phyloP scores from a whole-genome alignment of 352 stramenopile genomes.

The Phytophthora multivora region DNA sequence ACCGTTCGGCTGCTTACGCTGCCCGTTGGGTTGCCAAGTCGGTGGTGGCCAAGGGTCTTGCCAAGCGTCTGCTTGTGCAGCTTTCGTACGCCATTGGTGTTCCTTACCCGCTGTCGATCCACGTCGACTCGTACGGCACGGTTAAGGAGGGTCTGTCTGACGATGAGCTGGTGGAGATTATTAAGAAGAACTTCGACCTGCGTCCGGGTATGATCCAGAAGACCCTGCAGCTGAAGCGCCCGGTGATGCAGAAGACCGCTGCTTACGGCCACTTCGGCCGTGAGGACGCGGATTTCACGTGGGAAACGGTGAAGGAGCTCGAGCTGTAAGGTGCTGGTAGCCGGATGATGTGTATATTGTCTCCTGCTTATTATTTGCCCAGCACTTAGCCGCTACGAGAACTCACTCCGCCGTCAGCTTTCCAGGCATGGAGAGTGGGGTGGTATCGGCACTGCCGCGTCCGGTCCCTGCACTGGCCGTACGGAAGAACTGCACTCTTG shows the following conservation, averaged over 20 bases:
- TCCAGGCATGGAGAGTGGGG: conserved; percentile 36
- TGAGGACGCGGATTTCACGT: conserved; percentile 98
- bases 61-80: conserved; percentile 95
- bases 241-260: conserved; percentile 98
- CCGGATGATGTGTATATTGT: conserved; percentile 40
- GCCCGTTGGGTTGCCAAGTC: conserved; percentile 99
- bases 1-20: conserved; percentile 98
- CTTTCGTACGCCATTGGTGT: conserved; percentile 99
- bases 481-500: conserved; percentile 44
- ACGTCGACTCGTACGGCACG: conserved; percentile 99
- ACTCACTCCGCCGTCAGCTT: conserved; percentile 35
- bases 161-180: conserved; percentile 96
- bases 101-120: conserved; percentile 96
- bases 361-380: conserved; percentile 48
- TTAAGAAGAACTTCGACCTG: conserved; percentile 99
- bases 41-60: conserved; percentile 95
- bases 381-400: conserved; percentile 31
- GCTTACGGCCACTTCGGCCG: conserved; percentile 99
- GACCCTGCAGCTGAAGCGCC: conserved; percentile 97
- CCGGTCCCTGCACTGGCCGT: conserved; percentile 12
- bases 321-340: conserved; percentile 55
- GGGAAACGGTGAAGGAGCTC: conserved; percentile 97
- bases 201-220: conserved; percentile 98
- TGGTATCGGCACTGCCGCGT: conserved; percentile 37
- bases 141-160: conserved; percentile 95